Evolutionary conservation across 2,329 filamentous ascomycete species (phyloP), one percentile per base, ranked within the genome.

Genomic region (Bertia moriformis): DNA sequence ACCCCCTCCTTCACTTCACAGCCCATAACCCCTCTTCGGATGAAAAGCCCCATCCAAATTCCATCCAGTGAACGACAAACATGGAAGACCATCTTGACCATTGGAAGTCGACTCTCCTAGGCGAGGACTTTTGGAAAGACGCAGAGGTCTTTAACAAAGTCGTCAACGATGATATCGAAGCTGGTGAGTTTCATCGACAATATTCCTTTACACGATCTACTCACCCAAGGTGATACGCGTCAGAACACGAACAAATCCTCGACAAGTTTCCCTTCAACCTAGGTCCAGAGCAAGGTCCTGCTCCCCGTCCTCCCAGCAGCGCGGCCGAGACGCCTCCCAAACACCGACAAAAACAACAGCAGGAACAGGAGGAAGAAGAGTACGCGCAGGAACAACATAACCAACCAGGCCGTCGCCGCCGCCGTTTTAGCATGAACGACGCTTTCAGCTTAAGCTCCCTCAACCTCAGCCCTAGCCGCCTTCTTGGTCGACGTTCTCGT

Each of bases 341-440:
- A n/a, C n/a, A n/a, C n/a, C n/a, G n/a, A n/a, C n/a, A n/a, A n/a
- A n/a, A n/a, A n/a, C n/a, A n/a, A n/a, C n/a, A n/a, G n/a, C n/a
- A n/a, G n/a, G n/a, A n/a, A n/a, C n/a, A n/a, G n/a, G n/a, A n/a
- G n/a, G n/a, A n/a, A 10, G 24, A 29, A n/a, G 24, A 29, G 10
- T 38, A n/a, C 18, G 14, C 19, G 4, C 15, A 32, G 14, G 19
- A 1, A 19, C 38, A 29, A 44, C 15, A 33, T 14, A 30, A 18
- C n/a, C 20, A 22, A 39, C 19, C 18, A 17, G 18, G 41, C 19
- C 40, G 38, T 27, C 43, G 39, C 38, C 43, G 39, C 17, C 45
- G 52, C 18, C 51, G 49, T 5, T 48, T 47, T 39, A 54, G 51
- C 44, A 50, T 54, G 44, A 49, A 41, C 39, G 51, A 54, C 30